These are phyloP conservation scores for Alternaria atra DNA, from an alignment of 2,329 filamentous ascomycete species.

Conservation along the genomic window DNA sequence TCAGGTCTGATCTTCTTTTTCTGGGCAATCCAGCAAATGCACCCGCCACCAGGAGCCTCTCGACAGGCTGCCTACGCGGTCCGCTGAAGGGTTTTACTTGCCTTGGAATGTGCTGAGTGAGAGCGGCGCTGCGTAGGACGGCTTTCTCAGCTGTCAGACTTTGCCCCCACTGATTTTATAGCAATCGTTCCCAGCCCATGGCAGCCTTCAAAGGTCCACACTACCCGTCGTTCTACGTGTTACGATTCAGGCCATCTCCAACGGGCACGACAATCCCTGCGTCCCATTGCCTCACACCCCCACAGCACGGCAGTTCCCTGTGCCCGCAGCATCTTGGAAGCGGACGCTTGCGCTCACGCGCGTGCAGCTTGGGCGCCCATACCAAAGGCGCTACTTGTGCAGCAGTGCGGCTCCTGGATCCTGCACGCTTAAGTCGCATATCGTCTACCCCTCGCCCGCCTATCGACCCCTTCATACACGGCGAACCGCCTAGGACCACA, in stretches of 20 bases:
- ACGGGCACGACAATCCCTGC: constrained; percentile 33
- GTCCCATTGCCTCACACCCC: constrained; percentile 37
- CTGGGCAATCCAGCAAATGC: constrained; percentile 29
- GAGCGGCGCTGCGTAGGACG: constrained; percentile 26
- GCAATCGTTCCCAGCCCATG: constrained; percentile 25
- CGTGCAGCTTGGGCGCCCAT: constrained; percentile 25
- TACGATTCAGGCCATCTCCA: constrained; percentile 30
- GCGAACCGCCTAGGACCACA: constrained; percentile 21
- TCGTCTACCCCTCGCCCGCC: constrained; percentile 36
- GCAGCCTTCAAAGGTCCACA: constrained; percentile 20
- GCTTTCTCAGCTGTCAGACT: constrained; percentile 28
- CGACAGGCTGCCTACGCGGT: constrained; percentile 8
- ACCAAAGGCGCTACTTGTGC: constrained; percentile 29
- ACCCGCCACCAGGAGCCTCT: constrained; percentile 27
- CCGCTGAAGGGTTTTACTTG: constrained; percentile 22
- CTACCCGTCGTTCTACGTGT: constrained; percentile 26
- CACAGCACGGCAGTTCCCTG: constrained; percentile 51
- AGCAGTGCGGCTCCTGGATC: constrained; percentile 37
- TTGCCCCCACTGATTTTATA: constrained; percentile 23
- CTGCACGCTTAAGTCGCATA: constrained; percentile 36
- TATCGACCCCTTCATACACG: constrained; percentile 35
- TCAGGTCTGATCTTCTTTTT: constrained; percentile 33
- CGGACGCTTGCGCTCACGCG: constrained; percentile 34
- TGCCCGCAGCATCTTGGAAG: constrained; percentile 38
- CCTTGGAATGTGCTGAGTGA: constrained; percentile 27